Base-by-base conservation (phyloP, 163 green algal species). In the Scenedesmus sp. region DNA sequence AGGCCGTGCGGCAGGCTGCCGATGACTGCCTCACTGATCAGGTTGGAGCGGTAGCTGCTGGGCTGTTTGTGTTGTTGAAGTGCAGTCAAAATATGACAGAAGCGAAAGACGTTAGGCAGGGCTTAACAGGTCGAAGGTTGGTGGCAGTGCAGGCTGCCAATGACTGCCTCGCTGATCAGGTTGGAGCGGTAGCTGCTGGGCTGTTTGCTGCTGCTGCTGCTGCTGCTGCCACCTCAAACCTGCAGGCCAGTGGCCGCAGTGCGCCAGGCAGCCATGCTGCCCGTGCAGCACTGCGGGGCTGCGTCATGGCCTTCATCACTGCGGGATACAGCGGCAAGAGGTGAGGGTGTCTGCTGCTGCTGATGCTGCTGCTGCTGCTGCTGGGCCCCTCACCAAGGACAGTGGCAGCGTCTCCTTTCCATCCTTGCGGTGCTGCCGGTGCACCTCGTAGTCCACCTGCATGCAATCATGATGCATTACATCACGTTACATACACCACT, bases 21-120 rank as follows among this genome's bases (percentile, higher is more conserved):
- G 20, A 91, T 86, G 10, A 91, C 88, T 46, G 76, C 88, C 26
- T 26, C 12, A 13, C 74, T 91, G 88, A 91, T 91, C 76, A 91
- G 87, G 88, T 91, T 91, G 57, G 52, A 82, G 57, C 77, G 57
- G 76, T 73, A 79, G 70, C 67, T 86, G 70, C 70, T 56, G 55
- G 34, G 34, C 34, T 46, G 34, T 46, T 46, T 0, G 34, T 46
- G 34, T 46, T 46, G 34, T 46, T 46, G 34, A 46, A 46, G 34
- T 46, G 34, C 34, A 46, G 34, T 1, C 0, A 1, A 46, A 46
- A 46, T 46, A 46, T 46, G 34, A 46, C 34, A 46, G 34, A 46
- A 46, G 34, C 0, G 34, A 46, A 0, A 46, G 34, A 46, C 34
- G 34, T 46, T 46, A 46, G 34, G 34, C 34, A 46, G 34, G 34